A percentile compares a stretch with the other conserved stretches of the same genome.
Evolutionary conservation across 2,329 filamentous ascomycete genomes (phyloP).

Genomic region (Trichoderma sp.): DNA sequence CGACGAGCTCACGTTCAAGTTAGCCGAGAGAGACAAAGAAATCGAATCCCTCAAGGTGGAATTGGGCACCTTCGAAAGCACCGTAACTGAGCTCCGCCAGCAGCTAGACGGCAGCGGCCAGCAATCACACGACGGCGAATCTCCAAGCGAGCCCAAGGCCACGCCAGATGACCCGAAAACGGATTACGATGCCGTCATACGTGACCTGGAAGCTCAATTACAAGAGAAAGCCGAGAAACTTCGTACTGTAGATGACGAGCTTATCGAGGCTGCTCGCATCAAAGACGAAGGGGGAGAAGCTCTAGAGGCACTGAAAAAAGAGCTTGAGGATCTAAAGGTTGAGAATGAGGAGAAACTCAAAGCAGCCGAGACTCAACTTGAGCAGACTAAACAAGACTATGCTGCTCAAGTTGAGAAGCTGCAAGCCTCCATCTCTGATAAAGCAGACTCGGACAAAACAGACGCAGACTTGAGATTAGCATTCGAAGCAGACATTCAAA

Average conservation of each 20-base stretch:
- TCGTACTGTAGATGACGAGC: slow-evolving; percentile 51
- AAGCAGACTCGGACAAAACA: slow-evolving; percentile 54
- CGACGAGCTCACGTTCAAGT: slow-evolving; percentile 61
- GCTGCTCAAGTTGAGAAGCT: slow-evolving; percentile 52
- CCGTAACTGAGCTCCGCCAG: slow-evolving; percentile 56
- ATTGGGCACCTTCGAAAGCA: slow-evolving; percentile 57
- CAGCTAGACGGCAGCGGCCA: slow-evolving; percentile 47
- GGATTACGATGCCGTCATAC: slow-evolving; percentile 52
- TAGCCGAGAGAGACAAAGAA: slow-evolving; percentile 59
- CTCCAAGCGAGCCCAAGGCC: slow-evolving; percentile 46
- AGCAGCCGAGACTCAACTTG: slow-evolving; percentile 38
- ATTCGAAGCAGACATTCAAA: slow-evolving; percentile 51
- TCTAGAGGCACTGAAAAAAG: slow-evolving; percentile 51
- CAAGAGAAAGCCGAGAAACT: slow-evolving; percentile 54
- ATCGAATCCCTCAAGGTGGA: slow-evolving; percentile 59
- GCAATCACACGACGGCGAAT: slow-evolving; percentile 44
- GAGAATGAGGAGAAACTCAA: slow-evolving; percentile 40
- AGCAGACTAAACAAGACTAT: slow-evolving; percentile 50
- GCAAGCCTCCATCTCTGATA: slow-evolving; percentile 50
- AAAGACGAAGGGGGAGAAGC: slow-evolving; percentile 53
- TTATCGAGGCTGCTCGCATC: slow-evolving; percentile 50
- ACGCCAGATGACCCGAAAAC: slow-evolving; percentile 51
- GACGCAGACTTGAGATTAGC: slow-evolving; percentile 52
- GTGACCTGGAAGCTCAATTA: slow-evolving; percentile 50
- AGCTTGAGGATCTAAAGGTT: slow-evolving; percentile 48